phyloP scores from a whole-genome alignment of 148 eudicot genomes.

The Polygonum aviculare region DNA sequence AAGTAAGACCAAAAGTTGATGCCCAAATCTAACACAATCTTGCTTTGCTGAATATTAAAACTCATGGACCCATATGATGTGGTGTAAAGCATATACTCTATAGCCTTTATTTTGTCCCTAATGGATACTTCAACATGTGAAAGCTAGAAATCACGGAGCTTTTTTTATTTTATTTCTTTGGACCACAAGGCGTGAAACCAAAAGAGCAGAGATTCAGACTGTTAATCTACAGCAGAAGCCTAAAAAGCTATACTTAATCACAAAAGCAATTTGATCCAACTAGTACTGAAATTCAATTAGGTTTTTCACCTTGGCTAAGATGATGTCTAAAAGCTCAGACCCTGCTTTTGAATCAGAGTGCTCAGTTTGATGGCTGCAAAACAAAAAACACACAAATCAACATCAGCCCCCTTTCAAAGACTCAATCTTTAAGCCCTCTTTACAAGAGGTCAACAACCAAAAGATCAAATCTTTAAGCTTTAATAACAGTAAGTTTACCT shows the following conservation, averaged over 20 bases:
- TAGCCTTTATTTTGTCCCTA: not conserved
- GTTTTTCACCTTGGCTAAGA: constrained; percentile 52
- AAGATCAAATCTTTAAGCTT: not conserved
- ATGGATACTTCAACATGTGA: not conserved
- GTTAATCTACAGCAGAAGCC: not conserved
- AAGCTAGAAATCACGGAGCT: not conserved
- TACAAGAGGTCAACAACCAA: not conserved
- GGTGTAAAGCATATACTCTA: not conserved
- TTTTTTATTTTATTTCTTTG: not conserved
- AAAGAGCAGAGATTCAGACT: not conserved
- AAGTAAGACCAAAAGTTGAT: constrained; percentile 2
- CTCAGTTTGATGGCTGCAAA: constrained; percentile 66
- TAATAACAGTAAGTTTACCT: constrained; percentile 24
- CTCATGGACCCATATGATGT: not conserved
- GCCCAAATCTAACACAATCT: not conserved
- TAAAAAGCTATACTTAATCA: not conserved
- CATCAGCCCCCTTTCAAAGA: not conserved
- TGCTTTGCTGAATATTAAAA: not conserved
- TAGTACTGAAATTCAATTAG: not conserved
- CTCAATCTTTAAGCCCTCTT: not conserved
- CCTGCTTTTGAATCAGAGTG: constrained; percentile 66
- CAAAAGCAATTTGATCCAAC: not conserved
- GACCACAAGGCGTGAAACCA: not conserved
- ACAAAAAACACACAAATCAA: not conserved
- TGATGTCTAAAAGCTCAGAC: constrained; percentile 77